These are phyloP conservation scores for Verticillium zaregamsianum DNA, from an alignment of 2,329 filamentous ascomycete species.

Conservation along the genomic window DNA sequence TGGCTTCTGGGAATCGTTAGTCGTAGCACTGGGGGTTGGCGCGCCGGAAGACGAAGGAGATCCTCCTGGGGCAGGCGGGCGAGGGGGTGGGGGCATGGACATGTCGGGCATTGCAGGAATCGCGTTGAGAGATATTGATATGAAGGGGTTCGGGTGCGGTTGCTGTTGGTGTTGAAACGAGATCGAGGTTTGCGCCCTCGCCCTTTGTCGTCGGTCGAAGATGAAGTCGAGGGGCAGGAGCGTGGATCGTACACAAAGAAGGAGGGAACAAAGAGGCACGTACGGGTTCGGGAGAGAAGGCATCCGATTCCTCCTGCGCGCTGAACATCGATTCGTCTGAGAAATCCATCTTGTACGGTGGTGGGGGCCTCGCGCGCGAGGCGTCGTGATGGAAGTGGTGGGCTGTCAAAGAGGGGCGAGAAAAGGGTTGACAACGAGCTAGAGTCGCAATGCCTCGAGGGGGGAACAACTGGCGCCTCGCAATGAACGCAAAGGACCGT, in stretches of 20 bases:
- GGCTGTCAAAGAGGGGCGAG: background rate
- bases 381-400: slow-evolving; percentile 2
- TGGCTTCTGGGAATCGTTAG: slow-evolving; percentile 41
- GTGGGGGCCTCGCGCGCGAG: slow-evolving; percentile 6
- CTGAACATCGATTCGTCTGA: slow-evolving; percentile 49
- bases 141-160: background rate
- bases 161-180: background rate
- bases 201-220: background rate
- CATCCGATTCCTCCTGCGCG: slow-evolving; percentile 36
- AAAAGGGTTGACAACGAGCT: background rate
- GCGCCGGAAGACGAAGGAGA: slow-evolving; percentile 4
- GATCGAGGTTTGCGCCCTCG: background rate
- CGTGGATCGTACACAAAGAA: background rate
- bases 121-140: background rate
- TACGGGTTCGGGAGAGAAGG: slow-evolving; percentile 34
- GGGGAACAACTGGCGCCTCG: background rate
- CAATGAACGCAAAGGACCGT: slow-evolving; percentile 4
- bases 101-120: slow-evolving; percentile 1
- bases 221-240: background rate
- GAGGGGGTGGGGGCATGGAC: slow-evolving; percentile 4
- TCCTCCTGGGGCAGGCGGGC: background rate
- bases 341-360: slow-evolving; percentile 44
- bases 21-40: slow-evolving; percentile 9
- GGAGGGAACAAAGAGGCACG: slow-evolving; percentile 14
- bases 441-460: background rate